Evolutionary conservation across 345 rosid genomes (phyloP), one percentile per base, ranked within the genome.

Genomic region (Corchorus capsularis): DNA sequence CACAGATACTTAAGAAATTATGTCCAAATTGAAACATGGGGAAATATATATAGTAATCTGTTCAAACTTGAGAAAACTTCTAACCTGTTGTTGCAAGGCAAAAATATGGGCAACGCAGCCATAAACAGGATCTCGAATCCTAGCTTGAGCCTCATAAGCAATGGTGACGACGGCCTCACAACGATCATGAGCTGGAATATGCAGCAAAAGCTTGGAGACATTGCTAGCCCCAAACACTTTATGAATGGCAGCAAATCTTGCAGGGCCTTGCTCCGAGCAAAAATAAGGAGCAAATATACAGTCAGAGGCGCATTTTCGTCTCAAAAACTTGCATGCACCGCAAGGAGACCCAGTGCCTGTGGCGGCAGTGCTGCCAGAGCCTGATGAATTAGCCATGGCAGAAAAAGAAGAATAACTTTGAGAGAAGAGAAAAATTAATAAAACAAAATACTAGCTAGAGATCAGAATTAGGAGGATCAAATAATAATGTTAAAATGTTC

Each of bases 171-270:
- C 91, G 0, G 96, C 92, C 87, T 91, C 93, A 69, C 87, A 84
- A 10, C 96, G 92, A 46, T 91, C 89, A 13, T 89, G 83, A 3
- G 79, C 88, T 1, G 96, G 96, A 52, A 91, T 83, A 72, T 86
- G 91, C 71, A 83, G 62, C 79, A 91, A 68, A 67, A 91, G 64
- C 75, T 91, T 91, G 6, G 96, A 88, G 8, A 87, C 92, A 20
- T 91, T 91, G 73, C 96, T 91, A 2, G 96, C 96, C 34, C 96
- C 96, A 53, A 91, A 91, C 17, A 91, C 93, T 85, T 91, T 91
- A 63, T 91, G 96, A 65, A 89, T 85, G 61, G 96, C 93, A 0
- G 93, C 93, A 77, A 91, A 91, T 46, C 88, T 68, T 0, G 90
- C 88, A 4, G 91, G 86, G 0, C 96, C 96, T 78, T 88, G 92